Conservation (phyloP, 225 moss, liverwort and hornwort species). For the Climacium dendroides region DNA sequence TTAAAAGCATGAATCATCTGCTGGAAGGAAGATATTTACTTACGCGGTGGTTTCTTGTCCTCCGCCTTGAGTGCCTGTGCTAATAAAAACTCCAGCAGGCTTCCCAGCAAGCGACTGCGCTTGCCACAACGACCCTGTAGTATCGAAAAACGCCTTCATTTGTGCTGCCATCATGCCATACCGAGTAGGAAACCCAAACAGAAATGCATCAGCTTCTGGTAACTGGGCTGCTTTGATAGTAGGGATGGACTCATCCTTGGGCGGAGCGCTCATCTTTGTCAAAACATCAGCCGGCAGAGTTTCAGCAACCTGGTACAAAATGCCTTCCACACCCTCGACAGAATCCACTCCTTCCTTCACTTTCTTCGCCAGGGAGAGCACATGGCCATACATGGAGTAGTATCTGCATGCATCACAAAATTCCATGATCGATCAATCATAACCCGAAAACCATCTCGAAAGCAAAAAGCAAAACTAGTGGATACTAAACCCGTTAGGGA, state of each 20-base stretch:
- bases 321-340: constrained; percentile 58
- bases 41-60: constrained; percentile 91
- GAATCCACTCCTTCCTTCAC: constrained; percentile 77
- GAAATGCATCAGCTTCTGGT: constrained; percentile 43
- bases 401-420: constrained; percentile 29
- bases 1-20: neutral
- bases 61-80: constrained; percentile 77
- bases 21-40: neutral
- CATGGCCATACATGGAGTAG: constrained; percentile 77
- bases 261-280: constrained; percentile 52
- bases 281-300: constrained; percentile 36
- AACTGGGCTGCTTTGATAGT: constrained; percentile 39
- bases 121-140: constrained; percentile 52
- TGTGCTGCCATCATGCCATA: constrained; percentile 83
- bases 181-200: constrained; percentile 70
- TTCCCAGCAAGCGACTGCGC: constrained; percentile 52
- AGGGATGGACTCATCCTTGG: constrained; percentile 46
- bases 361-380: constrained; percentile 54
- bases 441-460: neutral
- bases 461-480: neutral
- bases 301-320: constrained; percentile 55
- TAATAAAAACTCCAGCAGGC: constrained; percentile 67
- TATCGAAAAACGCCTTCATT: constrained; percentile 76
- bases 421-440: neutral
- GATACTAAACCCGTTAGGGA: neutral